Percentiles rank a stretch among this genome's conserved stretches.
Conservation (phyloP, 2,329 filamentous ascomycete species). For the Sclerotiophoma versabilis region DNA sequence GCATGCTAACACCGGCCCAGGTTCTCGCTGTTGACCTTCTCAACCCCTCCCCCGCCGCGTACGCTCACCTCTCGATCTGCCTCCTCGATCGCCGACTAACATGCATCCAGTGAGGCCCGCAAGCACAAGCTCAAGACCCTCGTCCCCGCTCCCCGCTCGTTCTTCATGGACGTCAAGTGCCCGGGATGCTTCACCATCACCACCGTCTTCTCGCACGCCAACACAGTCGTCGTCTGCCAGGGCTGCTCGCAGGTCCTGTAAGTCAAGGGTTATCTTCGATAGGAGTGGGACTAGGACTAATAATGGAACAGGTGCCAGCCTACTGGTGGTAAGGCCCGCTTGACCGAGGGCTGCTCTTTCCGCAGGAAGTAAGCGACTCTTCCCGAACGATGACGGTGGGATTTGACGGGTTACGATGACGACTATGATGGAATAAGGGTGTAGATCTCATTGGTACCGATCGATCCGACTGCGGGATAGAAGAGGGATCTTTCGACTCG, state of each 20-base stretch:
- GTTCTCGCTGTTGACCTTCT: slow-evolving; percentile 99
- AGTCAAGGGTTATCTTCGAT: slow-evolving; percentile 25
- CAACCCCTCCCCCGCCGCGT: slow-evolving; percentile 93
- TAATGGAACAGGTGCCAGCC: slow-evolving; percentile 75
- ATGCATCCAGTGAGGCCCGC: slow-evolving; percentile 74
- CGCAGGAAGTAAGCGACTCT: slow-evolving; percentile 89
- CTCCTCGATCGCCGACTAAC: slow-evolving; percentile 36
- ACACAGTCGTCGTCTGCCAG: slow-evolving; percentile 99
- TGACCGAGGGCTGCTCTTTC: slow-evolving; percentile 99
- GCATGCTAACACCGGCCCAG: slow-evolving; percentile 58
- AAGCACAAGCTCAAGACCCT: slow-evolving; percentile 99
- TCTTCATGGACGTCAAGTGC: slow-evolving; percentile 99
- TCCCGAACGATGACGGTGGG: slow-evolving; percentile 34
- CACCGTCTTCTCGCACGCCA: slow-evolving; percentile 99
- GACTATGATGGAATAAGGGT: slow-evolving; percentile 48
- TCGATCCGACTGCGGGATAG: slow-evolving; percentile 53
- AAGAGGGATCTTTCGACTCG: slow-evolving; percentile 54
- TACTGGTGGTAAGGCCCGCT: slow-evolving; percentile 97
- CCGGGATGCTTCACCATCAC: slow-evolving; percentile 99
- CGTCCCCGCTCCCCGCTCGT: slow-evolving; percentile 94
- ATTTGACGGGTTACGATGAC: slow-evolving; percentile 48
- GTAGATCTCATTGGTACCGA: slow-evolving; percentile 52
- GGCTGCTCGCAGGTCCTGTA: slow-evolving; percentile 96
- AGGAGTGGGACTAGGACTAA: slow-evolving; percentile 31
- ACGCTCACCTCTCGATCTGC: slow-evolving; percentile 30